A percentile compares a stretch with the other conserved stretches of the same genome.
phyloP scores from a whole-genome alignment of 345 rosid species.

The Laguncularia racemosa region DNA sequence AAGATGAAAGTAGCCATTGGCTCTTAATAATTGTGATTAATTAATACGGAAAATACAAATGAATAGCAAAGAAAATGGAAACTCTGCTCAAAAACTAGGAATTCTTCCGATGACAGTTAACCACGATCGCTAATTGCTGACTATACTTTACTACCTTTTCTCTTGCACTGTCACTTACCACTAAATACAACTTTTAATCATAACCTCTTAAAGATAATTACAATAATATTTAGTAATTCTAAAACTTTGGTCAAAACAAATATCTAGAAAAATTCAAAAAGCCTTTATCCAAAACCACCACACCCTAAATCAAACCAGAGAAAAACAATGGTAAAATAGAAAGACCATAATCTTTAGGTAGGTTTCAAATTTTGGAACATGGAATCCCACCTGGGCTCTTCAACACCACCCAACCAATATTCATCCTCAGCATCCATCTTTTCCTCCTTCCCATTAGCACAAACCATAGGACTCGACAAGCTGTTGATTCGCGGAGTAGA shows the following conservation, averaged over 20 bases:
- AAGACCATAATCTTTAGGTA: conserved; percentile 30
- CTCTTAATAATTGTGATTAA: neutral
- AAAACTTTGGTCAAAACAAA: too few relatives aligned
- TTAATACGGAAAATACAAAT: conserved; percentile 8
- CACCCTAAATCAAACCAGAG: too few relatives aligned
- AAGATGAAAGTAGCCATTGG: too few relatives aligned
- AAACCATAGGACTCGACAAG: conserved; percentile 33
- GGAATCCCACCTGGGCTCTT: conserved; percentile 82
- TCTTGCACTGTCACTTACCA: conserved; percentile 79
- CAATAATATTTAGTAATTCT: too few relatives aligned
- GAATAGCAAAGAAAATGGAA: conserved; percentile 28
- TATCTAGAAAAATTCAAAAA: too few relatives aligned
- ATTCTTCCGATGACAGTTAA: too few relatives aligned
- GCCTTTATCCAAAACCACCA: too few relatives aligned
- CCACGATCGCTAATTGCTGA: too few relatives aligned
- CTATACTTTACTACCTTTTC: too few relatives aligned
- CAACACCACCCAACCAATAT: conserved; percentile 43
- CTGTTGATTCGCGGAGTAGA: conserved; percentile 14
- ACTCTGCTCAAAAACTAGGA: neutral
- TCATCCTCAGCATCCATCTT: conserved; percentile 24
- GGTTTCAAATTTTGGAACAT: conserved; percentile 95
- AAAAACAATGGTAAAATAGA: too few relatives aligned
- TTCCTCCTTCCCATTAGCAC: conserved; percentile 37
- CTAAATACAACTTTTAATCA: conserved; percentile 6
- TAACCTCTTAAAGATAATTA: too few relatives aligned